Conservation (phyloP, 495 filamentous ascomycete genomes). For the Penicillium pancosmium region DNA sequence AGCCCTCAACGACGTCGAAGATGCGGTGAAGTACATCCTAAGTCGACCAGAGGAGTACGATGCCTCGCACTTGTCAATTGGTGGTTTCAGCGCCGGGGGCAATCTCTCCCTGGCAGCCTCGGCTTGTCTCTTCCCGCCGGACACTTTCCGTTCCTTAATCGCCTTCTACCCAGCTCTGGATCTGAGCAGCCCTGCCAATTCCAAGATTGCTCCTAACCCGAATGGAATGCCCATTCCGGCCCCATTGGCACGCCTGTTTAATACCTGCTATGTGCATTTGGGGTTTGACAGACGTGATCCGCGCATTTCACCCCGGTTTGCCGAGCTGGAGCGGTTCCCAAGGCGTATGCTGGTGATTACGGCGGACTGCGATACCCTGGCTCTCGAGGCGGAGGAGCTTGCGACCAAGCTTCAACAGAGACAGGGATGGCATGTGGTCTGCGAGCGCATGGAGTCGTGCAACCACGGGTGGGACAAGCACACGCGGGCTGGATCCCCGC, state of each 20-base stretch:
- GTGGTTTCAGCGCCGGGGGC: conserved; percentile 50
- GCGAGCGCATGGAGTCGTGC: conserved; percentile 42
- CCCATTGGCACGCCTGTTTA: conserved; percentile 33
- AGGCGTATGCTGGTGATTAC: conserved; percentile 47
- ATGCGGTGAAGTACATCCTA: conserved; percentile 40
- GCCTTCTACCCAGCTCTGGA: conserved; percentile 47
- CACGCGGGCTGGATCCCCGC: conserved; percentile 25
- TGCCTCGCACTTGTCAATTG: conserved; percentile 37
- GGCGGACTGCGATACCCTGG: conserved; percentile 43
- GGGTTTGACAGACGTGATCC: conserved; percentile 44
- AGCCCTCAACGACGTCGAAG: conserved; percentile 69
- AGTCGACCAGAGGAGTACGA: conserved; percentile 38
- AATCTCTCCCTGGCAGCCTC: conserved; percentile 46
- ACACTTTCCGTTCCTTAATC: conserved; percentile 44
- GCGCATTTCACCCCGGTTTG: conserved; percentile 48
- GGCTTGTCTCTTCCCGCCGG: conserved; percentile 39
- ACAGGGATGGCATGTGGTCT: conserved; percentile 40
- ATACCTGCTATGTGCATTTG: conserved; percentile 34
- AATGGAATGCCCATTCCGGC: conserved; percentile 28
- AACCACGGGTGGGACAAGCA: conserved; percentile 46
- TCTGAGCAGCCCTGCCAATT: conserved; percentile 25
- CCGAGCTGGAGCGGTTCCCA: conserved; percentile 40
- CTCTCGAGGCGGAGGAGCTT: conserved; percentile 44
- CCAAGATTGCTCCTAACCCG: conserved; percentile 32
- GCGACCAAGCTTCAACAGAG: conserved; percentile 34